Conservation (phyloP, 2,329 filamentous ascomycete genomes). For the Aspergillus fijiensis region DNA sequence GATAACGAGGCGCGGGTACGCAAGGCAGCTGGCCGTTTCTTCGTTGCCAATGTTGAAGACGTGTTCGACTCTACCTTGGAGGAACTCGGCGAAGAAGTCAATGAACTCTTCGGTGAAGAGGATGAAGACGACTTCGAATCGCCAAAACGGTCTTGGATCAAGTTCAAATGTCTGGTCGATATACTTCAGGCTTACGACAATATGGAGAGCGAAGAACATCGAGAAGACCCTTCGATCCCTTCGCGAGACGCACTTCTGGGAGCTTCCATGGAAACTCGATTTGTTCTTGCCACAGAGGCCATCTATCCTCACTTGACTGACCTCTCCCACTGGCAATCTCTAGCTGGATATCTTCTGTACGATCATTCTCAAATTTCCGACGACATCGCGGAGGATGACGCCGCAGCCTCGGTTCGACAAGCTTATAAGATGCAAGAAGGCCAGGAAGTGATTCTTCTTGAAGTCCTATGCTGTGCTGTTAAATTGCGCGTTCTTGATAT, state of each 20-base stretch:
- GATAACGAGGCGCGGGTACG: slow-evolving; percentile 81
- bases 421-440: slow-evolving; percentile 70
- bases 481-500: slow-evolving; percentile 69
- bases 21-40: slow-evolving; percentile 87
- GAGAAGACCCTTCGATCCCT: slow-evolving; percentile 20
- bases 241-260: slow-evolving; percentile 54
- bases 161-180: slow-evolving; percentile 85
- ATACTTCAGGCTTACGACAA: slow-evolving; percentile 78
- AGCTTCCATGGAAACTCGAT: slow-evolving; percentile 71
- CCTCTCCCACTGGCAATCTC: slow-evolving; percentile 79
- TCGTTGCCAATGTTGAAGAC: slow-evolving; percentile 82
- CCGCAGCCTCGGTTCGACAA: slow-evolving; percentile 65
- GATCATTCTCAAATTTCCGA: slow-evolving; percentile 73
- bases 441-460: slow-evolving; percentile 82
- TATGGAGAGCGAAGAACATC: slow-evolving; percentile 48
- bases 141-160: slow-evolving; percentile 81
- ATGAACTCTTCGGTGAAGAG: slow-evolving; percentile 73
- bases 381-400: slow-evolving; percentile 55
- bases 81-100: slow-evolving; percentile 76
- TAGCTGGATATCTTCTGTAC: slow-evolving; percentile 87
- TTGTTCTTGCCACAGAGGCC: slow-evolving; percentile 80
- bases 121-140: slow-evolving; percentile 69
- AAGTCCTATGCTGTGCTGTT: slow-evolving; percentile 80
- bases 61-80: slow-evolving; percentile 77
- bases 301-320: slow-evolving; percentile 80